Percentiles rank a stretch among this genome's conserved stretches.
phyloP scores from a whole-genome alignment of 2,329 filamentous ascomycete genomes.

The Huntiella moniliformis region DNA sequence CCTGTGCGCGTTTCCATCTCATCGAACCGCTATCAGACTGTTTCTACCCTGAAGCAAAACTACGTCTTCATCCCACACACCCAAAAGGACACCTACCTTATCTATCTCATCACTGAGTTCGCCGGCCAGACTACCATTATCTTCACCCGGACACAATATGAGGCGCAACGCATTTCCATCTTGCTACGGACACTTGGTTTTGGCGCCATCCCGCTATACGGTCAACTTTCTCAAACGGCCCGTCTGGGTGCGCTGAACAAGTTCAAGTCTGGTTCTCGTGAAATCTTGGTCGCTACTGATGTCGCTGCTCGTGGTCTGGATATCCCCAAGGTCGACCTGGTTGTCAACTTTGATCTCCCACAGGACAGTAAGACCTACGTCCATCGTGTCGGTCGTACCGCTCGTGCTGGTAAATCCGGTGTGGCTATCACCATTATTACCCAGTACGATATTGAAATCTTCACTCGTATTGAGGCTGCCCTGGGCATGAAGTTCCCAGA shows the following conservation, averaged over 20 bases:
- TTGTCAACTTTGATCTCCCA: constrained; percentile 72
- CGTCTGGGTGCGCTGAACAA: constrained; percentile 79
- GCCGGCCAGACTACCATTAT: constrained; percentile 74
- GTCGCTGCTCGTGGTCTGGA: constrained; percentile 86
- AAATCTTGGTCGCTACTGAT: constrained; percentile 83
- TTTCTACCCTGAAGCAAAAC: constrained; percentile 69
- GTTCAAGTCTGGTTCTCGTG: constrained; percentile 60
- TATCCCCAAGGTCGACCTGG: constrained; percentile 76
- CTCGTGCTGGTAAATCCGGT: constrained; percentile 69
- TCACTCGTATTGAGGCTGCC: constrained; percentile 62
- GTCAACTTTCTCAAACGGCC: constrained; percentile 72
- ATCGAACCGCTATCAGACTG: constrained; percentile 73
- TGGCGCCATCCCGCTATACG: constrained; percentile 79
- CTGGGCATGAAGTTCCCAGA: constrained; percentile 58
- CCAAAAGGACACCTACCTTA: constrained; percentile 77
- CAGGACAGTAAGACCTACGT: constrained; percentile 80
- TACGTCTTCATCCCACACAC: constrained; percentile 75
- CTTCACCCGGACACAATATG: constrained; percentile 82
- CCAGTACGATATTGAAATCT: constrained; percentile 74
- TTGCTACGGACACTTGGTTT: constrained; percentile 72
- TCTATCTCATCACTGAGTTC: constrained; percentile 72
- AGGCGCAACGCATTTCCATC: constrained; percentile 71
- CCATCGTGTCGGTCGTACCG: constrained; percentile 74
- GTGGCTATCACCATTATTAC: constrained; percentile 66
- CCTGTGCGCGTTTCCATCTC: constrained; percentile 70